Evolutionary conservation across 257 asterid genomes (phyloP).

Genomic region (Ligustrum vulgare): DNA sequence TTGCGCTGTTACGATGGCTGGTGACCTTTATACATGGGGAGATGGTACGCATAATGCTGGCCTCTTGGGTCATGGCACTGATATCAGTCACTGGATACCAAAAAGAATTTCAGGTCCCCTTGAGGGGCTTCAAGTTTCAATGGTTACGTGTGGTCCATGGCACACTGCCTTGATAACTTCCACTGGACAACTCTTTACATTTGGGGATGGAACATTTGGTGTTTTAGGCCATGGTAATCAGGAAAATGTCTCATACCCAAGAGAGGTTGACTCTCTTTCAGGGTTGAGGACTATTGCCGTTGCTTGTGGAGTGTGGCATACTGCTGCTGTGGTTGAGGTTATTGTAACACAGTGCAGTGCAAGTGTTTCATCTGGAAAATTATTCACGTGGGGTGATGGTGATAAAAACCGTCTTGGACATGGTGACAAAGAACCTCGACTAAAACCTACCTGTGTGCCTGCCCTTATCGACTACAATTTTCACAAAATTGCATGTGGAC

Average conservation of each 20-base stretch:
- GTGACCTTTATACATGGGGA: constrained; percentile 94
- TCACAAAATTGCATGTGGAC: constrained; percentile 82
- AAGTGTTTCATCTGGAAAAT: constrained; percentile 77
- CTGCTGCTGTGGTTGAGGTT: constrained; percentile 92
- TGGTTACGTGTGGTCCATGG: constrained; percentile 91
- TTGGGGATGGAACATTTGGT: constrained; percentile 92
- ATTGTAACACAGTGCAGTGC: constrained; percentile 77
- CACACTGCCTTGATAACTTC: constrained; percentile 83
- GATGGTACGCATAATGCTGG: constrained; percentile 91
- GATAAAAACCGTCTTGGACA: constrained; percentile 94
- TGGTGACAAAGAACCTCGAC: constrained; percentile 86
- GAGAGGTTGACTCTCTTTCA: constrained; percentile 77
- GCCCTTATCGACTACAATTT: constrained; percentile 82
- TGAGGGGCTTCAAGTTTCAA: constrained; percentile 78
- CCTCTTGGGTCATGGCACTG: constrained; percentile 79
- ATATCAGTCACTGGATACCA: constrained; percentile 89
- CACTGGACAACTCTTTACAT: constrained; percentile 78
- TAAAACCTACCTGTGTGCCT: constrained; percentile 90
- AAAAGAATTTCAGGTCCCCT: constrained; percentile 88
- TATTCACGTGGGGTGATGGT: constrained; percentile 98
- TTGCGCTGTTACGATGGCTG: constrained; percentile 75
- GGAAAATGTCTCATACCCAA: constrained; percentile 59
- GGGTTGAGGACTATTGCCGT: constrained; percentile 86
- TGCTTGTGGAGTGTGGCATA: constrained; percentile 98
- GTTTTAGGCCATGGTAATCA: constrained; percentile 87